Conservation (phyloP, 2,329 filamentous ascomycete species). For the Fusarium protoensiforme region DNA sequence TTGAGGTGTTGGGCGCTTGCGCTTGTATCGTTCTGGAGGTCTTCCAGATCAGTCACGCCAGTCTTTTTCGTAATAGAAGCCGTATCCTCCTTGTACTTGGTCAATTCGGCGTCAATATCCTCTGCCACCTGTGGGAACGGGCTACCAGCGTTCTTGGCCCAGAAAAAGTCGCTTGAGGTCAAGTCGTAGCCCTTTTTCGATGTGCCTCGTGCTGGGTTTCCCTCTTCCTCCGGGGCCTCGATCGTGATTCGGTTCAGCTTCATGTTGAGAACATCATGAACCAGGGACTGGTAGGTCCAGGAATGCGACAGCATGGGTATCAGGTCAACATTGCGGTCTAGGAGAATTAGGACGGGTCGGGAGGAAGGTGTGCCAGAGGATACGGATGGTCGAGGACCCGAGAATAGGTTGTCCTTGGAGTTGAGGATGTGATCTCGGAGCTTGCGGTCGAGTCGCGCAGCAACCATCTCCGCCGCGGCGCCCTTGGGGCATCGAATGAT, state of each 20-base stretch:
- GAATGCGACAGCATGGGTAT: slow-evolving; percentile 99
- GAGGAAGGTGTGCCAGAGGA: slow-evolving; percentile 72
- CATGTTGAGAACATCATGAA: slow-evolving; percentile 71
- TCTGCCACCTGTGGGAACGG: slow-evolving; percentile 97
- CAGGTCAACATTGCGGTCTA: slow-evolving; percentile 94
- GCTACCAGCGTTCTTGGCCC: slow-evolving; percentile 88
- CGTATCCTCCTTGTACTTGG: slow-evolving; percentile 94
- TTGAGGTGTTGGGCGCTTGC: slow-evolving; percentile 95
- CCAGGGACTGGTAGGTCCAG: slow-evolving; percentile 82
- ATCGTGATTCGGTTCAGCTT: slow-evolving; percentile 93
- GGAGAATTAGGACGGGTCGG: slow-evolving; percentile 89
- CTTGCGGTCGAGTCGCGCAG: slow-evolving; percentile 93
- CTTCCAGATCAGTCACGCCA: slow-evolving; percentile 90
- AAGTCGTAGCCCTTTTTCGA: slow-evolving; percentile 92
- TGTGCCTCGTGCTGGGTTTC: slow-evolving; percentile 77
- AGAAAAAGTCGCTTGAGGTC: slow-evolving; percentile 93
- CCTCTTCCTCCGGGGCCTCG: slow-evolving; percentile 83
- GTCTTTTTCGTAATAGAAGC: slow-evolving; percentile 96
- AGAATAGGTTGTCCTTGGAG: slow-evolving; percentile 97
- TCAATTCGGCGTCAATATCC: slow-evolving; percentile 93
- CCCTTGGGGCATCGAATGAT: slow-evolving; percentile 95
- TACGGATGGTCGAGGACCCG: slow-evolving; percentile 69
- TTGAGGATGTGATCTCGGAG: slow-evolving; percentile 96
- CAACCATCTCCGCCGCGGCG: slow-evolving; percentile 93
- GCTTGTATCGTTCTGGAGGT: slow-evolving; percentile 88